Percentiles rank a stretch among this genome's conserved stretches.
These are phyloP conservation scores for Ceratocystis cubensis DNA, from an alignment of 2,329 filamentous ascomycete species.

Conservation along the genomic window DNA sequence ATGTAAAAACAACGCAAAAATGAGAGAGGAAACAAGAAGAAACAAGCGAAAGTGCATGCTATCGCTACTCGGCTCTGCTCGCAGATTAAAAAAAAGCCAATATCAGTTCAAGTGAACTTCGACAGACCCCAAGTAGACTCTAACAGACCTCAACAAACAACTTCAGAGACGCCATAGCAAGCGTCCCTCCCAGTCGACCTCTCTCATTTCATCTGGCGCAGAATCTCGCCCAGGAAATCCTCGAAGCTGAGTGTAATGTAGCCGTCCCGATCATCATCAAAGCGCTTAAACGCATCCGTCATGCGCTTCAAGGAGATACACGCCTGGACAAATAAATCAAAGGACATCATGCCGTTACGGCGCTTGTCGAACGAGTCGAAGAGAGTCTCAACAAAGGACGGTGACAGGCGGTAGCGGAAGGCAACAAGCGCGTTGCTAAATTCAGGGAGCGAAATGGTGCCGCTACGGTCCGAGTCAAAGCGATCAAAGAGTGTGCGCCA, in stretches of 20 bases:
- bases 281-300: slow-evolving; percentile 99
- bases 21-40: not conserved
- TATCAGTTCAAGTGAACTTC: not conserved
- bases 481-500: slow-evolving; percentile 93
- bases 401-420: slow-evolving; percentile 84
- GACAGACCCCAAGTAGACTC: not conserved
- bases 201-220: slow-evolving; percentile 45
- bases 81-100: not conserved
- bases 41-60: not conserved
- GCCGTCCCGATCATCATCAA: slow-evolving; percentile 91
- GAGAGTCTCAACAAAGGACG: slow-evolving; percentile 68
- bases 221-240: slow-evolving; percentile 60
- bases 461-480: slow-evolving; percentile 77
- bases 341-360: slow-evolving; percentile 60
- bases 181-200: not conserved
- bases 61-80: too few relatives aligned
- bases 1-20: not conserved
- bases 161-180: too few relatives aligned
- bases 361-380: slow-evolving; percentile 84
- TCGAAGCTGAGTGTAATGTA: slow-evolving; percentile 77
- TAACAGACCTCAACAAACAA: not conserved
- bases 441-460: slow-evolving; percentile 74
- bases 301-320: slow-evolving; percentile 95
- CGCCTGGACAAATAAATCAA: slow-evolving; percentile 94
- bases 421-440: slow-evolving; percentile 83